Conservation (phyloP, 2,329 filamentous ascomycete genomes). For the Fusarium sterilihyphosum region DNA sequence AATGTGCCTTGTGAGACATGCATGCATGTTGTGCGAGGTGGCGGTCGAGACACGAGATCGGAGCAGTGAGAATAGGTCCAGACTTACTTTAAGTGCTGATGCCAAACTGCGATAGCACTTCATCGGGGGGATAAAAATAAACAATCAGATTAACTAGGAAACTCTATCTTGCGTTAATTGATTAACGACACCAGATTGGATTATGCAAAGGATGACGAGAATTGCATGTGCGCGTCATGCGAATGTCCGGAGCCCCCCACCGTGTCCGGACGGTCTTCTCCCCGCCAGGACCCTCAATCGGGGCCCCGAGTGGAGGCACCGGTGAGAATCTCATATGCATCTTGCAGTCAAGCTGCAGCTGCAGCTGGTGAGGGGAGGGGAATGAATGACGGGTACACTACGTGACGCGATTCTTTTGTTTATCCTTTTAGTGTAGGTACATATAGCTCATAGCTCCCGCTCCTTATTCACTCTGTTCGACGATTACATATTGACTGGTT, state of each 20-base stretch:
- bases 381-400: constrained; percentile 39
- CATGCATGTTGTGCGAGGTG: background rate
- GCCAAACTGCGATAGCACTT: background rate
- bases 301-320: constrained; percentile 11
- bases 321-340: constrained; percentile 10
- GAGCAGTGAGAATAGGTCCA: background rate
- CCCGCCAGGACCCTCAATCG: constrained; percentile 11
- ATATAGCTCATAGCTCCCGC: constrained; percentile 1
- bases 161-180: background rate
- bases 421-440: background rate
- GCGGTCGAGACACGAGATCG: background rate
- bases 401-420: constrained; percentile 28
- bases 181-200: background rate
- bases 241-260: constrained; percentile 27
- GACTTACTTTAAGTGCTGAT: background rate
- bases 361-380: background rate
- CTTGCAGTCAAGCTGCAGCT: constrained; percentile 9
- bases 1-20: background rate
- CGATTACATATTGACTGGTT: background rate
- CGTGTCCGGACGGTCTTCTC: constrained; percentile 17
- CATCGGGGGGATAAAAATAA: background rate
- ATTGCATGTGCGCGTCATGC: constrained; percentile 38
- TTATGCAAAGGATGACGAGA: background rate
- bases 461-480: background rate
- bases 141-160: background rate